Evolutionary conservation across 2,329 filamentous ascomycete species (phyloP), one percentile per base, ranked within the genome.

Genomic region (Clonostachys byssicola): DNA sequence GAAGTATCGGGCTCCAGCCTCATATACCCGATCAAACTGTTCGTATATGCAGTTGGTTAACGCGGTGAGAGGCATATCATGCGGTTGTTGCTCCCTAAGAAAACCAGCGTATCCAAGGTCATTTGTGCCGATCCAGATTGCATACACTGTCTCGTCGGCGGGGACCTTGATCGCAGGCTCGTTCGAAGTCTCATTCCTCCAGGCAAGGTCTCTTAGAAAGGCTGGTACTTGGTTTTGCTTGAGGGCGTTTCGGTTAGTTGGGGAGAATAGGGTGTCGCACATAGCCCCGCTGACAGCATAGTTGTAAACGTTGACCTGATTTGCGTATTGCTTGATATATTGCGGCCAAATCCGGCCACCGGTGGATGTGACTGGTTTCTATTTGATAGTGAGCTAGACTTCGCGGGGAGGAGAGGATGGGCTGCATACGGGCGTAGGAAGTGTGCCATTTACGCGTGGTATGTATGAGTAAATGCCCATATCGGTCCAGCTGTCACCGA

Each of bases 71-170:
- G 78, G 84, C 20, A 80, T 82, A 12, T 75, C 78, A 0, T 20
- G 16, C 0, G 68, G 56, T 5, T 75, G 63, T 59, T 89, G 83
- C 58, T 89, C 85, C 5, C 76, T 81, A 34, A 92, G 62, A 58
- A 91, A 86, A 9, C 77, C 85, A 44, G 73, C 65, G 48, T 71
- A 73, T 18, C 88, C 87, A 10, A 92, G 70, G 57, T 94, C 88
- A 59, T 92, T 92, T 18, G 87, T 91, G 5, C 88, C 88, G 56
- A 92, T 90, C 86, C 86, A 92, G 44, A 92, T 76, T 2, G 81
- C 75, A 57, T 90, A 92, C 3, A 89, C 81, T 1, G 87, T 89
- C 51, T 83, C 81, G 34, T 77, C 65, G 2, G 74, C 55, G 14
- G 36, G 36, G 36, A n/a, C 17, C 14, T 39, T n/a, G 14, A 39